Base-by-base conservation (phyloP, 2,329 filamentous ascomycete genomes). In the Ophiostoma tasmaniense region DNA sequence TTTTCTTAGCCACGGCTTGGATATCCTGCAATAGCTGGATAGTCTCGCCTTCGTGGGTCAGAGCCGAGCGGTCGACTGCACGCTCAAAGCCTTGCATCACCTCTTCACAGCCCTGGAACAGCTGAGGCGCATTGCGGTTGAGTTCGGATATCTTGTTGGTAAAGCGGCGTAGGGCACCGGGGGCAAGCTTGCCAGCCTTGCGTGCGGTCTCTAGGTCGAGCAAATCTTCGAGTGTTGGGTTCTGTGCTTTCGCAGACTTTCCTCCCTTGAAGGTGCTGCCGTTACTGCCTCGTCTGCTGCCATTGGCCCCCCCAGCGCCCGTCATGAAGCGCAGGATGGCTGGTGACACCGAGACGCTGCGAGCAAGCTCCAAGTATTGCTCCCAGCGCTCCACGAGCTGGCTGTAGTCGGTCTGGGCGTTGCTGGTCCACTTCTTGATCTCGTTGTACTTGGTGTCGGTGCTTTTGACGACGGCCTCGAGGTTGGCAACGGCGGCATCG, bases 401-500 rank as follows among this genome's bases (percentile, higher is more conserved):
- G 45, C 85, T 82, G 71, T 92, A 90, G 70, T 93, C 90, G 62
- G 85, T 83, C 71, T 91, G 82, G 10, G 90, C 83, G 13, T 87
- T 86, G 20, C 84, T 83, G 13, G 88, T 85, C 90, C 90, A 93
- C 73, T 86, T 85, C 78, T 88, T 88, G 35, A 90, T 79, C 69
- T 90, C 88, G n/a, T 81, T 80, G 74, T 90, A 89, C 76, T 90
- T 92, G 70, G 88, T 85, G 74, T 93, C 89, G 71, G 92, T 83
- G 61, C 84, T 85, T 72, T 87, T 89, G 68, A 93, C 85, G 76
- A 92, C 91, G 22, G 87, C 85, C 74, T 93, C 89, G 69, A 94
- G 84, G 74, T 97, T 99, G 72, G 90, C 89, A 28, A 97, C 88
- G 7, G 94, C 95, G 33, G 95, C 91, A 72, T 92, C 89, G 66